These are phyloP conservation scores for Aegilops speltoides DNA, from an alignment of 176 grass and related monocot species.

Conservation along the genomic window DNA sequence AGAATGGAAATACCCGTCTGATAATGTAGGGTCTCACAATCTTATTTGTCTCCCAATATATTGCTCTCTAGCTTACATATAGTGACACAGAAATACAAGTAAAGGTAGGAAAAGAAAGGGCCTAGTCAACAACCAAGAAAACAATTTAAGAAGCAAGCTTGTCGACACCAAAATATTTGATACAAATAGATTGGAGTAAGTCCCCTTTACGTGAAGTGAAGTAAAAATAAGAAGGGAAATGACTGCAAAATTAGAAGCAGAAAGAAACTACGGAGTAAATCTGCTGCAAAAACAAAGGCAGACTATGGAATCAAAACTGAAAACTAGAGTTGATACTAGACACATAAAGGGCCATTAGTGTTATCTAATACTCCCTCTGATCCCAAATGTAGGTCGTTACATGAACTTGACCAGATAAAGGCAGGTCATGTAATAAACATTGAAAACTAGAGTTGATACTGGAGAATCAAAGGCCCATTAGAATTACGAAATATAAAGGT, in stretches of 20 bases:
- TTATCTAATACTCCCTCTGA: neutral
- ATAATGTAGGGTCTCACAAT: neutral
- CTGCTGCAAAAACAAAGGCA: neutral
- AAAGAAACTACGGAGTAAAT: neutral
- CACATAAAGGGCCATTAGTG: neutral
- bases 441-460: neutral
- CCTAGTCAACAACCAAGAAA: slow-evolving; percentile 4
- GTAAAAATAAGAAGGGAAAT: neutral
- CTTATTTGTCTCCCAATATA: neutral
- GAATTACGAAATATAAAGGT: neutral
- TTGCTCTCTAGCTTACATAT: neutral
- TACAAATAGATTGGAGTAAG: neutral
- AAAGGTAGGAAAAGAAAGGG: neutral
- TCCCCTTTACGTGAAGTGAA: neutral
- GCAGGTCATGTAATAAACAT: neutral
- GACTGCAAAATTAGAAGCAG: neutral
- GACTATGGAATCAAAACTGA: neutral
- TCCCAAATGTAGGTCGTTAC: neutral
- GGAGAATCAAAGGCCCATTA: neutral
- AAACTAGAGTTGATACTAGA: neutral
- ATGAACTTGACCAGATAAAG: slow-evolving; percentile 9
- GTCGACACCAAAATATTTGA: neutral
- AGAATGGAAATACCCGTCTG: neutral
- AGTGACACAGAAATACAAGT: neutral
- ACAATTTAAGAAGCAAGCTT: neutral